Percentiles rank a stretch among this genome's conserved stretches.
These are phyloP conservation scores for Starmera quercuum DNA, from an alignment of 805 yeast species.

Conservation along the genomic window DNA sequence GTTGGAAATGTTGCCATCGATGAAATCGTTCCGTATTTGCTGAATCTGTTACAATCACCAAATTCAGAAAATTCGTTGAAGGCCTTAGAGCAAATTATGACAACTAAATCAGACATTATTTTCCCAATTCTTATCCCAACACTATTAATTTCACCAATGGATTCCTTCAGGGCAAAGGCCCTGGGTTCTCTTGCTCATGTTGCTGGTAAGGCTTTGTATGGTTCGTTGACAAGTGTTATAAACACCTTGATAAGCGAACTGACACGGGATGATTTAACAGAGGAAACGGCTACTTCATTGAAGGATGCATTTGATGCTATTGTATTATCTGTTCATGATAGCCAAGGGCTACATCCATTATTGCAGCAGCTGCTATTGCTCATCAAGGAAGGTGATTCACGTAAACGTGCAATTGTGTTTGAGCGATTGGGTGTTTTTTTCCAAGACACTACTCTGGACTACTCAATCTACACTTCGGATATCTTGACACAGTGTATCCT, in stretches of 20 bases:
- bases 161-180: constrained; percentile 79
- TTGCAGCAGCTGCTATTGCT: constrained; percentile 73
- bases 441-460: constrained; percentile 55
- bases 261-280: constrained; percentile 29
- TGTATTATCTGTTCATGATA: constrained; percentile 65
- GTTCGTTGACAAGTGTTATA: constrained; percentile 64
- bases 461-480: constrained; percentile 66
- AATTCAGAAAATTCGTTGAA: constrained; percentile 70
- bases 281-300: constrained; percentile 31
- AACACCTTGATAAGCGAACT: constrained; percentile 64
- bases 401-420: constrained; percentile 55
- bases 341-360: constrained; percentile 76
- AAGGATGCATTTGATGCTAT: constrained; percentile 56
- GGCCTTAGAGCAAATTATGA: constrained; percentile 89
- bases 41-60: constrained; percentile 55
- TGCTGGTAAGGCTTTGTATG: constrained; percentile 77
- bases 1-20: constrained; percentile 85
- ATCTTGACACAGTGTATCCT: constrained; percentile 63
- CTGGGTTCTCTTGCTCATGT: constrained; percentile 82
- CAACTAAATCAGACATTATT: constrained; percentile 79
- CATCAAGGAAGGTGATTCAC: constrained; percentile 67
- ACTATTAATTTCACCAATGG: constrained; percentile 72
- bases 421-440: constrained; percentile 70
- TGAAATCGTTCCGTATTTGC: constrained; percentile 77
- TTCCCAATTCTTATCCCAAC: constrained; percentile 93